A percentile compares a stretch with the other conserved stretches of the same genome.
Evolutionary conservation across 164 flowering plant species (phyloP).

Genomic region (Aristolochia contorta): DNA sequence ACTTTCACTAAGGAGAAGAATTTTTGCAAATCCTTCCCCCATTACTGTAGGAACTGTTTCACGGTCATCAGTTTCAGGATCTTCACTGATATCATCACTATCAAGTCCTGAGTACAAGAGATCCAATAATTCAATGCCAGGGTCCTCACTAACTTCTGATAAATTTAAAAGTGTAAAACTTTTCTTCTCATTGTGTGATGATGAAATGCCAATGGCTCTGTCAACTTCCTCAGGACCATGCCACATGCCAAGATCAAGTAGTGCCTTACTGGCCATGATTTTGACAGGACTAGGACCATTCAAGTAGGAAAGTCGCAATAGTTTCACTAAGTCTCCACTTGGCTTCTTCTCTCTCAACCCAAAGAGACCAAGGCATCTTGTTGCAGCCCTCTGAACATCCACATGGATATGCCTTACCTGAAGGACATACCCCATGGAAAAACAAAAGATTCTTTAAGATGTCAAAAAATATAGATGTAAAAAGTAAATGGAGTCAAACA

Average conservation of each 20-base stretch:
- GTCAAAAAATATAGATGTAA: no score
- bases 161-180: conserved; percentile 19
- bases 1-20: conserved; percentile 71
- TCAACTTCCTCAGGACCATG: conserved; percentile 77
- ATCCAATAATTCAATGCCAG: conserved; percentile 39
- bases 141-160: conserved; percentile 23
- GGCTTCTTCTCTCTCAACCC: conserved; percentile 72
- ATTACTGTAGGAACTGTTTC: conserved; percentile 61
- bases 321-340: conserved; percentile 60
- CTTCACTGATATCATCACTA: conserved; percentile 22
- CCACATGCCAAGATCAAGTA: conserved; percentile 84
- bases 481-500: no score
- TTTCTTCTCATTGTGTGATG: conserved; percentile 19
- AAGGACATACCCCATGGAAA: not conserved
- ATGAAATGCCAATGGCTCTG: conserved; percentile 31
- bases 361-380: conserved; percentile 90
- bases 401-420: conserved; percentile 87
- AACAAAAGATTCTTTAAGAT: not conserved
- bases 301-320: conserved; percentile 50
- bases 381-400: conserved; percentile 81
- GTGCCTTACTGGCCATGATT: conserved; percentile 62
- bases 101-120: conserved; percentile 60
- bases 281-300: conserved; percentile 49
- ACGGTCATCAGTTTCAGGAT: conserved; percentile 35
- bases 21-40: conserved; percentile 89